Evolutionary conservation across 805 yeast species (phyloP).

Genomic region (Cyberlindnera suaveolens): DNA sequence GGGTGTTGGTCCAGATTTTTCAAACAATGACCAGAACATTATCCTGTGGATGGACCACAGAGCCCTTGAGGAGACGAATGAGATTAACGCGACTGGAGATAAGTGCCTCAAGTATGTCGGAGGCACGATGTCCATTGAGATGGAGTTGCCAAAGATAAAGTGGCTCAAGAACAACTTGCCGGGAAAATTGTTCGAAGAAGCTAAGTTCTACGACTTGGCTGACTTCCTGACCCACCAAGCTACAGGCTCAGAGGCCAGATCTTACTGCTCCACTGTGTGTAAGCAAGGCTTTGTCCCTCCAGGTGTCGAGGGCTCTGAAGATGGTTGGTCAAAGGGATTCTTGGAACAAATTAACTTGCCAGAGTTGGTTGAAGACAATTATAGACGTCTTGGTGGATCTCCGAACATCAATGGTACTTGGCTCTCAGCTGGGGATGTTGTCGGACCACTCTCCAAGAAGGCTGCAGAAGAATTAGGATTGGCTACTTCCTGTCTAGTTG

Average conservation of each 20-base stretch:
- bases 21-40: slow-evolving; percentile 68
- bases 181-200: slow-evolving; percentile 43
- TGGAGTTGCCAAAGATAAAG: slow-evolving; percentile 95
- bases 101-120: slow-evolving; percentile 87
- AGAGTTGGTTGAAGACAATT: slow-evolving; percentile 74
- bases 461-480: slow-evolving; percentile 85
- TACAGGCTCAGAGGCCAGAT: slow-evolving; percentile 80
- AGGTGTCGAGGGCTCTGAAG: slow-evolving; percentile 79
- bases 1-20: slow-evolving; percentile 89
- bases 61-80: slow-evolving; percentile 73
- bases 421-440: slow-evolving; percentile 83
- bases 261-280: slow-evolving; percentile 87
- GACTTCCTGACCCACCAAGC: slow-evolving; percentile 91
- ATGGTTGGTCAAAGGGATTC: slow-evolving; percentile 90
- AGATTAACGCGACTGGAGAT: slow-evolving; percentile 76
- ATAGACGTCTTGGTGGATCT: slow-evolving; percentile 77
- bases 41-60: slow-evolving; percentile 99
- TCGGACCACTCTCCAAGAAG: slow-evolving; percentile 59
- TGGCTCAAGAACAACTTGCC: slow-evolving; percentile 91
- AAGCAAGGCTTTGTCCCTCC: slow-evolving; percentile 92
- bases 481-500: slow-evolving; percentile 74
- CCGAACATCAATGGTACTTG: slow-evolving; percentile 66
- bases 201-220: slow-evolving; percentile 87
- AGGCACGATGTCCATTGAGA: slow-evolving; percentile 95
- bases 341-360: slow-evolving; percentile 60